Evolutionary conservation across 345 rosid genomes (phyloP).

Genomic region (Gossypium raimondii): DNA sequence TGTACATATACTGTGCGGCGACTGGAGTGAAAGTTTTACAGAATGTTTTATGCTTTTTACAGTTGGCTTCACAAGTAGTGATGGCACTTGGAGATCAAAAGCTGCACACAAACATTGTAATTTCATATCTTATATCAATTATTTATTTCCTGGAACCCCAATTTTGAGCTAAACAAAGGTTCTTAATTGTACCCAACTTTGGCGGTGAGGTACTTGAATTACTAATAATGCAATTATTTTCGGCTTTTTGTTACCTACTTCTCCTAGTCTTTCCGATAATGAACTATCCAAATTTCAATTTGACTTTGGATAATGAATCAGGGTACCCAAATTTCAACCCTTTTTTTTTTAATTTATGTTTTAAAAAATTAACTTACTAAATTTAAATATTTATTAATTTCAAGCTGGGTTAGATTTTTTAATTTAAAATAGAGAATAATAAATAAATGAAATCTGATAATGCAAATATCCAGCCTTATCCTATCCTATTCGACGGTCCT

Average conservation of each 20-base stretch:
- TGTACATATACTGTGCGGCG: background rate
- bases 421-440: too few species aligned
- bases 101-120: background rate
- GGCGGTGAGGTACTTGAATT: background rate
- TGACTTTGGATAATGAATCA: too few species aligned
- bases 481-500: too few species aligned
- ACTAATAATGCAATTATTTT: background rate
- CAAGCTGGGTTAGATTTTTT: too few species aligned
- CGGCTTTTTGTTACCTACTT: background rate
- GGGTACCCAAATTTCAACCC: too few species aligned
- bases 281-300: too few species aligned
- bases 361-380: too few species aligned
- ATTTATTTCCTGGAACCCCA: background rate
- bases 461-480: too few species aligned
- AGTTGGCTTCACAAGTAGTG: background rate
- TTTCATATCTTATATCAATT: background rate
- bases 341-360: too few species aligned
- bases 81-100: background rate
- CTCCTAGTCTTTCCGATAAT: background rate
- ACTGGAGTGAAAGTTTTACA: conserved; percentile 1
- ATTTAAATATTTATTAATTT: too few species aligned
- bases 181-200: background rate
- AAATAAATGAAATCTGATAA: too few species aligned
- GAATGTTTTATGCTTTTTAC: background rate
- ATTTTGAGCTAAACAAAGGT: background rate